A percentile compares a stretch with the other conserved stretches of the same genome.
Conservation (phyloP, 2,329 filamentous ascomycete species). For the Fusarium chlamydosporum region DNA sequence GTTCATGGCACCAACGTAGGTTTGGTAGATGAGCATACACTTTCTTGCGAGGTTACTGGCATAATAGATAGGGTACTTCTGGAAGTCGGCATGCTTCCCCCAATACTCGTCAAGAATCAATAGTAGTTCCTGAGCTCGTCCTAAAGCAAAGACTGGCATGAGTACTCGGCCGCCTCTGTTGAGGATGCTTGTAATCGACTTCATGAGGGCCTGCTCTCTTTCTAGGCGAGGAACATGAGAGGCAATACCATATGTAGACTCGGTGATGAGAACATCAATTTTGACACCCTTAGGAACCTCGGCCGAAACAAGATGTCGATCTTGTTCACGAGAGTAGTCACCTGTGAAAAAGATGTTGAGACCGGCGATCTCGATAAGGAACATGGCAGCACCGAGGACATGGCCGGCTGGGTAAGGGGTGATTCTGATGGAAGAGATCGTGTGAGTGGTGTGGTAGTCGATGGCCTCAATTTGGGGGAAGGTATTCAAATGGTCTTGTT, state of each 20-base stretch:
- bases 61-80: constrained; percentile 96
- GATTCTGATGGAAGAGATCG: constrained; percentile 94
- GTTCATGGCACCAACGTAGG: constrained; percentile 98
- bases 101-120: constrained; percentile 98
- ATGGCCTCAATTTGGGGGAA: constrained; percentile 97
- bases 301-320: constrained; percentile 94
- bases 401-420: constrained; percentile 97
- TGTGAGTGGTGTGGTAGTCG: constrained; percentile 98
- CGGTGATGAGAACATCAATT: constrained; percentile 96
- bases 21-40: constrained; percentile 99
- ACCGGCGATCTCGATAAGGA: constrained; percentile 95
- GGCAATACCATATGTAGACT: constrained; percentile 96
- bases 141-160: constrained; percentile 95
- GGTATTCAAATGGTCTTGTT: constrained; percentile 93
- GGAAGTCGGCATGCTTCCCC: constrained; percentile 88
- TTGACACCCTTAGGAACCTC: constrained; percentile 90
- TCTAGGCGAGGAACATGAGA: constrained; percentile 92
- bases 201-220: constrained; percentile 94
- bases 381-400: constrained; percentile 99
- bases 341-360: constrained; percentile 98
- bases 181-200: constrained; percentile 90
- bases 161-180: constrained; percentile 93
- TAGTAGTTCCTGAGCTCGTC: constrained; percentile 91
- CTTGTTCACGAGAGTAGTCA: constrained; percentile 96
- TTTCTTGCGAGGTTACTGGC: constrained; percentile 94